Conservation (phyloP, 495 filamentous ascomycete genomes). For the Jackrogersella minutella region DNA sequence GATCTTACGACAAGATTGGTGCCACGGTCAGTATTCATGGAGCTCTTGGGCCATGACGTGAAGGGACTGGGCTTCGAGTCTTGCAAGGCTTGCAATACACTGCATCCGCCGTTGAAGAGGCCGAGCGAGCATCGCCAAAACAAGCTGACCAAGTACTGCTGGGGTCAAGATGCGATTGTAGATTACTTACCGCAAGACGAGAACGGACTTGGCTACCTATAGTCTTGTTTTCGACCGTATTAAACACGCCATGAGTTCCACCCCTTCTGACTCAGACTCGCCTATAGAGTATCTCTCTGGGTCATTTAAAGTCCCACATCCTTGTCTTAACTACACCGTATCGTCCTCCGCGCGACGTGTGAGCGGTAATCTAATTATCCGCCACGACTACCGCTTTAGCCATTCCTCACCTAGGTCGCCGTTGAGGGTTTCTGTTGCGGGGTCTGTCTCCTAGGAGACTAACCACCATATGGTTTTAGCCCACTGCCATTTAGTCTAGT, state of each 20-base stretch:
- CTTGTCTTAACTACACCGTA: conserved; percentile 2
- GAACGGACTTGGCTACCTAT: not conserved
- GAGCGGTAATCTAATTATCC: not conserved
- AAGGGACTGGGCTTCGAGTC: not conserved
- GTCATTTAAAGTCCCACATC: not conserved
- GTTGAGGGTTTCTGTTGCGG: too few relatives aligned
- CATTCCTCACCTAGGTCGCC: not conserved
- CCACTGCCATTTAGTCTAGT: too few relatives aligned
- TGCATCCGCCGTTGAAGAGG: not conserved
- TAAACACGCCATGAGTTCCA: not conserved
- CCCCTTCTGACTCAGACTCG: not conserved
- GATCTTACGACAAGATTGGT: not conserved
- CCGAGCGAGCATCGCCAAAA: not conserved
- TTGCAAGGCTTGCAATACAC: not conserved
- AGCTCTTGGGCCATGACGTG: not conserved
- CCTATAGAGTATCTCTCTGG: conserved; percentile 3
- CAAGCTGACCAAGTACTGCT: not conserved
- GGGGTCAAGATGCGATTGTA: not conserved
- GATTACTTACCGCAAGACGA: not conserved
- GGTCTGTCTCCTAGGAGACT: too few relatives aligned
- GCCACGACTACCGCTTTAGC: not conserved
- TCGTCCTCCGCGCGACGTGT: not conserved
- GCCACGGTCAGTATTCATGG: not conserved
- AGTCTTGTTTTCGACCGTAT: not conserved
- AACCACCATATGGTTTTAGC: too few relatives aligned